phyloP scores from a whole-genome alignment of 352 stramenopile genomes.

The Phytophthora cryptogea region DNA sequence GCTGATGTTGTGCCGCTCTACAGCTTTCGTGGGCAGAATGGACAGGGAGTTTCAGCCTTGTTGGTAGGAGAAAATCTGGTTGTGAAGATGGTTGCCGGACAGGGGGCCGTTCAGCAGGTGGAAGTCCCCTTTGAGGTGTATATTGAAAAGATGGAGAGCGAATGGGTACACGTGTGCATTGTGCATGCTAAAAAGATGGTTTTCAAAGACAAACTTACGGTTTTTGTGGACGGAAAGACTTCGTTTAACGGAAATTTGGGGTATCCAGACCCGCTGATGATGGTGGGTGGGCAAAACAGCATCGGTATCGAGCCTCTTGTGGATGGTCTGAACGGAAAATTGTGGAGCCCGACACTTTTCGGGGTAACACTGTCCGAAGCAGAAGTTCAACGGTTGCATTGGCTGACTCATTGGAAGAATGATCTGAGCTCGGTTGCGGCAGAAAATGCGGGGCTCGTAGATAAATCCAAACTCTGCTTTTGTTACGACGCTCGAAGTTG shows the following conservation, averaged over 20 bases:
- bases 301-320: constrained; percentile 65
- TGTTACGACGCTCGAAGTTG: constrained; percentile 80
- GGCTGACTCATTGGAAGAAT: constrained; percentile 79
- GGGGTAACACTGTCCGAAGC: constrained; percentile 58
- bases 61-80: constrained; percentile 62
- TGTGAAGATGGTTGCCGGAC: constrained; percentile 50
- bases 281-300: constrained; percentile 72
- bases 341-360: constrained; percentile 84
- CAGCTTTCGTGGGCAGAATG: constrained; percentile 76
- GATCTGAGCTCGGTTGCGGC: constrained; percentile 60
- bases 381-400: constrained; percentile 77
- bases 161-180: constrained; percentile 78
- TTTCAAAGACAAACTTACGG: constrained; percentile 85
- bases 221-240: constrained; percentile 68
- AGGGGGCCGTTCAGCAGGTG: constrained; percentile 52
- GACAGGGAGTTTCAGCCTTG: constrained; percentile 69
- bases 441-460: constrained; percentile 60
- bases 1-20: constrained; percentile 54
- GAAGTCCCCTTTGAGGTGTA: constrained; percentile 60
- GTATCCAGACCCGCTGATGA: constrained; percentile 73
- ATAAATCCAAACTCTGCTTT: constrained; percentile 86
- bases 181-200: constrained; percentile 90
- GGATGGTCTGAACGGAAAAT: constrained; percentile 58
- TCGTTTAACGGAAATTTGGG: constrained; percentile 67
- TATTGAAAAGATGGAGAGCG: constrained; percentile 51